phyloP scores from a whole-genome alignment of 225 moss, liverwort and hornwort species.

The Polytrichum formosum region DNA sequence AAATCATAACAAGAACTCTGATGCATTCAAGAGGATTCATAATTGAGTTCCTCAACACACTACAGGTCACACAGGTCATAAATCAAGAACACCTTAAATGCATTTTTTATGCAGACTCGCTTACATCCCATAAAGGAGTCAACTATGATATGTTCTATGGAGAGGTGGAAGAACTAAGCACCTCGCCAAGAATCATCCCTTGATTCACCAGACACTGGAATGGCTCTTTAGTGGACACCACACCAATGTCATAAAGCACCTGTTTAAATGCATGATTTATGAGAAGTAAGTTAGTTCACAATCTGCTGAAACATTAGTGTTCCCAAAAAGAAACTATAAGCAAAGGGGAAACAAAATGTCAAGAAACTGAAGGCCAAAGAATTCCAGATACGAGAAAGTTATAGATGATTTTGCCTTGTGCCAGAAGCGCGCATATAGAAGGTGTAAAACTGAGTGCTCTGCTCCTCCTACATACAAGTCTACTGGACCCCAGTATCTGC shows the following conservation, averaged over 20 bases:
- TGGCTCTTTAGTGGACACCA: slow-evolving; percentile 90
- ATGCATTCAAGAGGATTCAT: too few species aligned
- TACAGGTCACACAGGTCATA: too few species aligned
- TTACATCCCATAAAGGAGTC: too few species aligned
- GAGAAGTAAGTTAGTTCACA: neutral
- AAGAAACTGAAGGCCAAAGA: neutral
- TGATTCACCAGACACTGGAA: slow-evolving; percentile 95
- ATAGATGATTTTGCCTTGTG: slow-evolving; percentile 53
- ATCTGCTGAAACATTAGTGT: neutral
- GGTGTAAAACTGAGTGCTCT: slow-evolving; percentile 91
- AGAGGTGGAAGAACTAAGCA: slow-evolving; percentile 20
- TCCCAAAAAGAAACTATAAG: neutral
- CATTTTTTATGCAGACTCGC: too few species aligned
- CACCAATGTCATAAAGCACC: slow-evolving; percentile 96
- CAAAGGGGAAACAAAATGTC: neutral
- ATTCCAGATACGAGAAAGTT: neutral
- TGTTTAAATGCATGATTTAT: slow-evolving; percentile 10
- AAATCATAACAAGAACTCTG: too few species aligned
- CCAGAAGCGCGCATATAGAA: slow-evolving; percentile 98
- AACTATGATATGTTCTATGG: neutral
- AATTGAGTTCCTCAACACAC: too few species aligned
- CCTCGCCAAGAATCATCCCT: slow-evolving; percentile 99
- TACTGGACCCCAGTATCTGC: slow-evolving; percentile 95
- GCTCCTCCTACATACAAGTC: slow-evolving; percentile 94
- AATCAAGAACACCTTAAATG: too few species aligned